phyloP scores from a whole-genome alignment of 768 basidiomycete species.

The Ramaria sp. region DNA sequence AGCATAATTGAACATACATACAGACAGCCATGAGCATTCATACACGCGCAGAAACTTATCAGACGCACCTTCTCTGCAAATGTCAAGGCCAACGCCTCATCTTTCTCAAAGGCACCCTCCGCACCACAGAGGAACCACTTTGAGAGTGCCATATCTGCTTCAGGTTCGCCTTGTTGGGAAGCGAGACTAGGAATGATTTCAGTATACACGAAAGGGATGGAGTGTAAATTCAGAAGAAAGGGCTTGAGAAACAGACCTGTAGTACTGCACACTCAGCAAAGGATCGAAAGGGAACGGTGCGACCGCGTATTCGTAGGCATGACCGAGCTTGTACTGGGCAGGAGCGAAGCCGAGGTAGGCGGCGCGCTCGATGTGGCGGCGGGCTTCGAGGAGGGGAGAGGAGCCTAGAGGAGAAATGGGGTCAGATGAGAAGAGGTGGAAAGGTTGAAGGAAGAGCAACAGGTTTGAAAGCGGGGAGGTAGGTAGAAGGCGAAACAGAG shows the following conservation, averaged over 20 bases:
- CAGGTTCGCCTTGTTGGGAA: conserved; percentile 74
- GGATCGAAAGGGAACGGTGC: conserved; percentile 83
- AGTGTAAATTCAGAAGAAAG: no score
- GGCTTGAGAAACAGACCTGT: conserved; percentile 35
- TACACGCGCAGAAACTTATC: no score
- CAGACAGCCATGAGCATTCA: no score
- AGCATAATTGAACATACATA: no score
- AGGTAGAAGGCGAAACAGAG: no score
- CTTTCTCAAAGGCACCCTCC: conserved; percentile 63
- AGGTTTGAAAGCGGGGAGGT: no score
- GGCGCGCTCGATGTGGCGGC: conserved; percentile 69
- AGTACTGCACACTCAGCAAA: conserved; percentile 83
- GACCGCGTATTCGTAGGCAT: conserved; percentile 84
- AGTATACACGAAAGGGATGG: not conserved
- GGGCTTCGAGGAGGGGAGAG: conserved; percentile 47
- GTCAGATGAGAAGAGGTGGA: conserved; percentile 34
- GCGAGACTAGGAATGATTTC: conserved; percentile 33
- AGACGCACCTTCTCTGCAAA: conserved; percentile 68
- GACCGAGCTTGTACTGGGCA: conserved; percentile 87
- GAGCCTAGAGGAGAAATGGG: conserved; percentile 38
- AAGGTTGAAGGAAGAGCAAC: no score
- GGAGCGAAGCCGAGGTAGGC: conserved; percentile 80
- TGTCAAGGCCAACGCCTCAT: conserved; percentile 73
- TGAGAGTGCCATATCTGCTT: conserved; percentile 93
- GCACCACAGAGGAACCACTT: conserved; percentile 97